Percentiles rank a stretch among this genome's conserved stretches.
phyloP scores from a whole-genome alignment of 116 monocot species.

The Cymodocea nodosa region DNA sequence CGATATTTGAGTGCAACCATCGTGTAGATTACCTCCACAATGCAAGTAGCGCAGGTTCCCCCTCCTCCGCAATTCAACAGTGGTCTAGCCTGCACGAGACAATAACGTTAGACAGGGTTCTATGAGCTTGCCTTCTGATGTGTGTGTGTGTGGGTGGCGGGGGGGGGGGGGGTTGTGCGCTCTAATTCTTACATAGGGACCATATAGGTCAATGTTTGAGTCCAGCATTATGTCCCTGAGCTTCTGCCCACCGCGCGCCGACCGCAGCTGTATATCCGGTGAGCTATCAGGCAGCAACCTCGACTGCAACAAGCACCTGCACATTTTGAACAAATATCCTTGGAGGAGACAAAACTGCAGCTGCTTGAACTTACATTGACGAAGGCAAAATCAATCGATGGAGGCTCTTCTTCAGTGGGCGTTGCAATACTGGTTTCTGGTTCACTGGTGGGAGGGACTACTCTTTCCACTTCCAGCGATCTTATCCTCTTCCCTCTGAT shows the following conservation, averaged over 20 bases:
- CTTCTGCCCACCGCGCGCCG: constrained; percentile 68
- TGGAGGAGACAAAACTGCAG: neutral
- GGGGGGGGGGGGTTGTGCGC: too few species aligned
- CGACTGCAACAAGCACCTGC: constrained; percentile 22
- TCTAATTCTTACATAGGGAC: too few species aligned
- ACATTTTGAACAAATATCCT: neutral
- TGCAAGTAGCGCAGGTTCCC: constrained; percentile 66
- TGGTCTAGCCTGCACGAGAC: constrained; percentile 27
- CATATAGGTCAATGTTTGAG: constrained; percentile 68
- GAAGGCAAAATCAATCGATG: constrained; percentile 70
- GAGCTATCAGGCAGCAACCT: constrained; percentile 73
- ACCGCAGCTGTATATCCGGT: constrained; percentile 59
- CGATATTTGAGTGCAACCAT: neutral
- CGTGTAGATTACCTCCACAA: constrained; percentile 45
- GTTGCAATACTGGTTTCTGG: neutral
- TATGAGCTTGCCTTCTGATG: neutral
- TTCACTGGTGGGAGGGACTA: neutral
- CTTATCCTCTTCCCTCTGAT: constrained; percentile 3
- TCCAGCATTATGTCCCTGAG: constrained; percentile 86
- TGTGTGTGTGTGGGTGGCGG: too few species aligned
- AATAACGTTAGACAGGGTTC: neutral
- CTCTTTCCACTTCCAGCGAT: neutral
- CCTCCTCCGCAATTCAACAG: constrained; percentile 64
- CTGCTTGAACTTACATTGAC: constrained; percentile 31
- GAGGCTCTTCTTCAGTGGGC: constrained; percentile 12